Percentiles rank a stretch among this genome's conserved stretches.
Conservation (phyloP, 768 basidiomycete species). For the Chalciporus chontae region DNA sequence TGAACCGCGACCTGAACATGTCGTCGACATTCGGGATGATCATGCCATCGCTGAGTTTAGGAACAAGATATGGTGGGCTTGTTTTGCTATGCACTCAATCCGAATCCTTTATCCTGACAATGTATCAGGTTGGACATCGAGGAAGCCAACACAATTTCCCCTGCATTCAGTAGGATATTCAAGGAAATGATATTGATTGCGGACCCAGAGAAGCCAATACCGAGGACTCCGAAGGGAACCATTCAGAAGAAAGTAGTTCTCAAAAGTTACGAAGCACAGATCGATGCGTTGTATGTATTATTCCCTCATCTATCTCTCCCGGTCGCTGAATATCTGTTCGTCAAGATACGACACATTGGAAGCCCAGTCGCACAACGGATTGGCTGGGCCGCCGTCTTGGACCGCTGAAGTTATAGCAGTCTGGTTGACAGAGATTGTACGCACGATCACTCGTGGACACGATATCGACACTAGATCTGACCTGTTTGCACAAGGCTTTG, state of each 20-base stretch:
- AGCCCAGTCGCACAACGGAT: not conserved
- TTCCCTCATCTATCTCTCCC: not conserved
- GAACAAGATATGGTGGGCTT: conserved; percentile 20
- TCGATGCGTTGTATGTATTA: conserved; percentile 16
- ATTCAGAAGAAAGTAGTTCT: conserved; percentile 15
- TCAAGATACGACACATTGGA: conserved; percentile 8
- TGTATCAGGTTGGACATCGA: conserved; percentile 27
- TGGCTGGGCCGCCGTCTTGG: conserved; percentile 4
- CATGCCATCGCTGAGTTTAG: conserved; percentile 10
- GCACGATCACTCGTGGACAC: not conserved
- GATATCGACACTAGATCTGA: conserved; percentile 3
- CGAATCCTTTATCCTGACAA: no score
- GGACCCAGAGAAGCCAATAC: conserved; percentile 36
- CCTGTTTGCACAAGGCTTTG: conserved; percentile 32
- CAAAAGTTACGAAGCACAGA: conserved; percentile 20
- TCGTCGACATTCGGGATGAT: conserved; percentile 12
- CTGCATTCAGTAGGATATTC: conserved; percentile 40
- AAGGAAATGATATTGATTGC: conserved; percentile 51
- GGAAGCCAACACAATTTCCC: conserved; percentile 36
- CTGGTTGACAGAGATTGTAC: conserved; percentile 8
- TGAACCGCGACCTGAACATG: conserved; percentile 20
- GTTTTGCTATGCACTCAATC: no score
- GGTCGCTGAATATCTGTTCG: not conserved
- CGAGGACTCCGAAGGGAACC: conserved; percentile 32
- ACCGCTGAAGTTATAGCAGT: not conserved